Evolutionary conservation across 306 rosid genomes (phyloP), one percentile per base, ranked within the genome.

Genomic region (Argentina anserina): DNA sequence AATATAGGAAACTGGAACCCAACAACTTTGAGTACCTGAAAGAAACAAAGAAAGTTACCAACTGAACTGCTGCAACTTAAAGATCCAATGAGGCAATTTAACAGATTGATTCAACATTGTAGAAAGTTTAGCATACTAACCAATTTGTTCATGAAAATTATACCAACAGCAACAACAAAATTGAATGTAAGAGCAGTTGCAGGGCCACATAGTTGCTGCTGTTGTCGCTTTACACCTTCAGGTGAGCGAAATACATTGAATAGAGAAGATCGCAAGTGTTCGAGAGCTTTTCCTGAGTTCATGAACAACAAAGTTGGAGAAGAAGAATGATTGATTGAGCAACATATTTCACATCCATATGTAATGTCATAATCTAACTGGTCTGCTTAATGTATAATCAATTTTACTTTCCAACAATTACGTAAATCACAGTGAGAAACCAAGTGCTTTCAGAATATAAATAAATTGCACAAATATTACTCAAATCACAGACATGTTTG

Each of bases 91-190:
- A 55, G 26, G 49, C 50, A 71, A 31, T 56, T 56, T 33, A 58
- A 58, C 6, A 37, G 50, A 25, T 49, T 23, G 36, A 65, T 45
- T 41, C 49, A 46, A 63, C 58, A 69, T 46, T 77, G 79, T 40
- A 45, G 76, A 68, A 66, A 70, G 58, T 71, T 40, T 7, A 66
- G 74, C 41, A 80, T 67, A 81, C 96, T 1, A 73, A 92, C 97
- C 97, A 92, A 82, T 86, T 92, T 92, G 71, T 92, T 92, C 78
- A 82, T 70, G 85, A 92, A 92, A 81, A 92, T 89, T 75, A 92
- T 92, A 65, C 90, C 79, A 76, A 92, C 81, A 65, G 96, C 96
- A 72, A 86, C 87, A n/a, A 89, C 65, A 81, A 89, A 92, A 82
- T 89, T 92, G 86, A 92, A 92, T 73, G 86, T 81, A 34, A 92